These are phyloP conservation scores for Apostasia shenzhenica DNA, from an alignment of 106 monocot genomes.

Conservation along the genomic window DNA sequence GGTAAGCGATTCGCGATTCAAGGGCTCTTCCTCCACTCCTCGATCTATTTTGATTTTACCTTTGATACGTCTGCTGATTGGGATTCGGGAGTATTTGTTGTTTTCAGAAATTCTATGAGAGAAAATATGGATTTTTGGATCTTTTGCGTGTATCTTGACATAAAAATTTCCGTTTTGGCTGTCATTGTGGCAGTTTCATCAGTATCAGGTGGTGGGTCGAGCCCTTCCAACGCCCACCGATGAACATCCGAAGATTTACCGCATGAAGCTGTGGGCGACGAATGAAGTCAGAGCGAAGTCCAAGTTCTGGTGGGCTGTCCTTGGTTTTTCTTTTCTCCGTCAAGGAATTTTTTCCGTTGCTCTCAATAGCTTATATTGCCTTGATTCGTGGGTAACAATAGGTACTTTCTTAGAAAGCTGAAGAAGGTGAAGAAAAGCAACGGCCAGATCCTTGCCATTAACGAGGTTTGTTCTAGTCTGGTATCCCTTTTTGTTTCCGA, in stretches of 20 bases:
- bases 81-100: no score
- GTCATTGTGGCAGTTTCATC: constrained; percentile 50
- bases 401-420: constrained; percentile 91
- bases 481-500: background rate
- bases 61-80: no score
- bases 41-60: background rate
- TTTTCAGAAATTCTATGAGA: no score
- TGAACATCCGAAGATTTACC: constrained; percentile 76
- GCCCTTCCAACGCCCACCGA: constrained; percentile 55
- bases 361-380: background rate
- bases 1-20: background rate
- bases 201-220: constrained; percentile 84
- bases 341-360: background rate
- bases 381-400: constrained; percentile 5
- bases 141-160: no score
- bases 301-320: constrained; percentile 61
- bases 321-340: background rate
- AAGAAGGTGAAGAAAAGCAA: constrained; percentile 98
- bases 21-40: background rate
- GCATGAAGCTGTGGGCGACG: constrained; percentile 88
- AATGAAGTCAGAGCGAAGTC: constrained; percentile 84
- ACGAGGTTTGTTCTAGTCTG: constrained; percentile 41
- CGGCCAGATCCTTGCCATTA: constrained; percentile 74
- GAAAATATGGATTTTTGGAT: no score
- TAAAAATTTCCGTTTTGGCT: no score